Conservation (phyloP, 148 eudicot species). For the Rhododendron williamsianum region DNA sequence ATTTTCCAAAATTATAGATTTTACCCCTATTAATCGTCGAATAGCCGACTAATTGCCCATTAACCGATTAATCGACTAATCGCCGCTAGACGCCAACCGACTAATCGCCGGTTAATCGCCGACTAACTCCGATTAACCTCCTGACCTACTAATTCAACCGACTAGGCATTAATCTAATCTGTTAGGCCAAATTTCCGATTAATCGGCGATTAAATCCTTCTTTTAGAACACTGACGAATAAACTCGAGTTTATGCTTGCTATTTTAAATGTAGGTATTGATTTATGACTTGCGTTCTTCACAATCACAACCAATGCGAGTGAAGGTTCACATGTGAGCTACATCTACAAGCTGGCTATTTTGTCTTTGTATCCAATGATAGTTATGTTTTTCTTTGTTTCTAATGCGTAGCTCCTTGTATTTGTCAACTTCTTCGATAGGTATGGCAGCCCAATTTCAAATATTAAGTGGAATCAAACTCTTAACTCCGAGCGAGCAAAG, state of each 20-base stretch:
- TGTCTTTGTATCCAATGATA: not conserved
- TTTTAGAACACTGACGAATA: no score
- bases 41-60: no score
- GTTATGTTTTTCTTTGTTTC: not conserved
- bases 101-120: no score
- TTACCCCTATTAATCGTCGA: no score
- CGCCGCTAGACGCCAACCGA: no score
- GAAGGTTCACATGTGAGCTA: conserved; percentile 93
- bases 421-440: conserved; percentile 32
- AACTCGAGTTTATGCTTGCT: not conserved
- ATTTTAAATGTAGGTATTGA: conserved; percentile 51
- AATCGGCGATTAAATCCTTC: no score
- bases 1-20: no score
- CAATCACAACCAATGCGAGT: conserved; percentile 46
- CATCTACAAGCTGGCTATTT: conserved; percentile 6
- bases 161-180: no score
- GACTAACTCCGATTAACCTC: no score
- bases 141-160: no score
- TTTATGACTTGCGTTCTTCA: conserved; percentile 89
- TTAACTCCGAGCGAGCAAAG: conserved; percentile 61
- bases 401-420: not conserved
- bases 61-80: no score
- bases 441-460: conserved; percentile 80
- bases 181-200: no score
- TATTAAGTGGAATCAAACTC: conserved; percentile 84